phyloP scores from a whole-genome alignment of 1,139 yeast genomes.

The Yamadazyma oceani region DNA sequence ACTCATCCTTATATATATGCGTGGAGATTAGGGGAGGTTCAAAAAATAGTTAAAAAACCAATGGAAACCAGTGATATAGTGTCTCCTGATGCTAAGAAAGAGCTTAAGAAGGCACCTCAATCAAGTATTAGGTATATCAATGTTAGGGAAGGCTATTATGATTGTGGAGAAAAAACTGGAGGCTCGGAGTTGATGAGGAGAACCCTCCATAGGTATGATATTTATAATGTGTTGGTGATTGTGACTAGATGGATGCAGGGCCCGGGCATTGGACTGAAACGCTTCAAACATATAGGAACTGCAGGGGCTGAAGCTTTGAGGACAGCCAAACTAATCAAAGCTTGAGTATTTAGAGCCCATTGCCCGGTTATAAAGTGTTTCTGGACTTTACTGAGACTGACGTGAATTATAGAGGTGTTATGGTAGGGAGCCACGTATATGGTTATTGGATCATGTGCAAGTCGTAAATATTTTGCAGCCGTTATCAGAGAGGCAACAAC shows the following conservation, averaged over 20 bases:
- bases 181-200: conserved; percentile 54
- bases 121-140: conserved; percentile 15
- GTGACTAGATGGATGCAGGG: conserved; percentile 81
- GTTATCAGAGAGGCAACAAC: no score
- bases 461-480: no score
- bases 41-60: no score
- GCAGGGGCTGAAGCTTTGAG: conserved; percentile 48
- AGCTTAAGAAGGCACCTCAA: background rate
- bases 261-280: conserved; percentile 58
- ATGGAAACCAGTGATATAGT: conserved; percentile 1
- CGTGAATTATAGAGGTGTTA: no score
- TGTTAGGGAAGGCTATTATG: conserved; percentile 55
- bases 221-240: conserved; percentile 56
- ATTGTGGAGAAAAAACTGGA: conserved; percentile 68
- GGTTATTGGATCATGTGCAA: no score
- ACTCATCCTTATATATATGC: conserved; percentile 70
- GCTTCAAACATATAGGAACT: conserved; percentile 62
- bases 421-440: no score
- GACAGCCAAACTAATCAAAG: conserved; percentile 9
- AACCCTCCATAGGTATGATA: conserved; percentile 43
- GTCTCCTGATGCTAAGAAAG: background rate
- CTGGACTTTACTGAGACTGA: no score
- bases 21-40: conserved; percentile 53
- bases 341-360: no score
- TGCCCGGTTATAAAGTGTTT: background rate